Conservation (phyloP, 2,329 filamentous ascomycete genomes). For the Fusarium begoniae region DNA sequence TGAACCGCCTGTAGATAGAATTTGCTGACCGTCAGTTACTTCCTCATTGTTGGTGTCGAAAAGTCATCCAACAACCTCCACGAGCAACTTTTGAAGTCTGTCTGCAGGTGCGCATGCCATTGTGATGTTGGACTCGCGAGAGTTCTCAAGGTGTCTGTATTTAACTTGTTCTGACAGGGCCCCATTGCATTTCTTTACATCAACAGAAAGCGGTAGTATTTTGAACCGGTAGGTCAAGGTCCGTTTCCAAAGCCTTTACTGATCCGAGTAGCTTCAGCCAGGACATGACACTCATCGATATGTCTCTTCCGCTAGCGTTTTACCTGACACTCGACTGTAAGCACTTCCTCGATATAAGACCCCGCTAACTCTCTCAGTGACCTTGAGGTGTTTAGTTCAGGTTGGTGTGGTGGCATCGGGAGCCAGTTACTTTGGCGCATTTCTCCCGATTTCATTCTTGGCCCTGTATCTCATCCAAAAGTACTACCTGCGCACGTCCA, state of each 20-base stretch:
- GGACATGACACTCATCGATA: constrained; percentile 55
- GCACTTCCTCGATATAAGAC: neutral
- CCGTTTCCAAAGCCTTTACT: neutral
- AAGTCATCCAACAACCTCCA: constrained; percentile 38
- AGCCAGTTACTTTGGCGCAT: constrained; percentile 46
- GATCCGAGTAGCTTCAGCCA: constrained; percentile 52
- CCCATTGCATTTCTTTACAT: constrained; percentile 52
- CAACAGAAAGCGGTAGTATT: constrained; percentile 52
- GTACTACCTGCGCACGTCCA: constrained; percentile 61
- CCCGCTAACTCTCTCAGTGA: constrained; percentile 33
- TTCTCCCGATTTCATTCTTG: constrained; percentile 53
- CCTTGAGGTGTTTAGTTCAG: constrained; percentile 38
- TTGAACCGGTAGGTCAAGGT: constrained; percentile 48
- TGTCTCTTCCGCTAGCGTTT: constrained; percentile 48
- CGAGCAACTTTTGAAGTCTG: constrained; percentile 33
- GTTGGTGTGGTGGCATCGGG: constrained; percentile 39
- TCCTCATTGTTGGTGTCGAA: constrained; percentile 36
- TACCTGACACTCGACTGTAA: constrained; percentile 43
- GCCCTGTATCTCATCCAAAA: constrained; percentile 57
- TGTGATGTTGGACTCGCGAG: neutral
- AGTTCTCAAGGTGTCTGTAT: neutral
- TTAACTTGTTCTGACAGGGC: constrained; percentile 40
- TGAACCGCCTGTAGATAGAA: accelerated
- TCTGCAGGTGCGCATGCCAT: constrained; percentile 8
- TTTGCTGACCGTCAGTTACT: constrained; percentile 26